A percentile compares a stretch with the other conserved stretches of the same genome.
Conservation (phyloP, 257 asterid genomes). For the Nicotiana sylvestris region DNA sequence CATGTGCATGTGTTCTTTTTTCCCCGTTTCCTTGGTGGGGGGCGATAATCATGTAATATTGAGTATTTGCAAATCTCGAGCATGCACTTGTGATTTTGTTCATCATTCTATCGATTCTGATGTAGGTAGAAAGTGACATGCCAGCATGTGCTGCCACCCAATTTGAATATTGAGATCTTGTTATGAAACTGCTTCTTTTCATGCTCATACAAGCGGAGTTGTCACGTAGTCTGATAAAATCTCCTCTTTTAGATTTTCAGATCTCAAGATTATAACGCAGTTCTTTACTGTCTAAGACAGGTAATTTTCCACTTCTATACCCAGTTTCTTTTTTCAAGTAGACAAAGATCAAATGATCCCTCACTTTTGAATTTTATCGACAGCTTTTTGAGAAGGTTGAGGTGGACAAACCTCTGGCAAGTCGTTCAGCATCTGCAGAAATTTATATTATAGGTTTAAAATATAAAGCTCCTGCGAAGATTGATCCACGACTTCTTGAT, state of each 20-base stretch:
- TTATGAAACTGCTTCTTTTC: not conserved
- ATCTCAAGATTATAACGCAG: conserved; percentile 92
- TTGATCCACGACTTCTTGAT: conserved; percentile 95
- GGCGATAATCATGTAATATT: not conserved
- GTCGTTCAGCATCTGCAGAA: conserved; percentile 88
- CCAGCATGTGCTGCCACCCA: not conserved
- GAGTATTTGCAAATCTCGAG: not conserved
- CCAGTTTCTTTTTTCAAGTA: not conserved
- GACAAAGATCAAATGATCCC: not conserved
- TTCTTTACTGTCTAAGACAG: conserved; percentile 85
- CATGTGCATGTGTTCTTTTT: not conserved
- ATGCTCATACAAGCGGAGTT: not conserved
- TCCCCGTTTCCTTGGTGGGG: not conserved
- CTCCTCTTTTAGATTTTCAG: conserved; percentile 60
- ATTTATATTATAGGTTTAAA: conserved; percentile 70
- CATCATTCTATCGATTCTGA: not conserved
- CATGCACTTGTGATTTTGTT: not conserved
- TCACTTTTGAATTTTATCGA: conserved; percentile 18
- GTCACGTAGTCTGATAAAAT: not conserved
- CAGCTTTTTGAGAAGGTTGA: conserved; percentile 97
- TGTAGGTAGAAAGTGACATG: not conserved
- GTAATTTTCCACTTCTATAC: conserved; percentile 27
- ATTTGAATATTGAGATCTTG: not conserved
- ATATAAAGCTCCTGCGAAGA: conserved; percentile 93
- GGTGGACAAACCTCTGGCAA: conserved; percentile 89